Evolutionary conservation across 2,329 filamentous ascomycete genomes (phyloP), one percentile per base, ranked within the genome.

Genomic region (Penicillium freii): DNA sequence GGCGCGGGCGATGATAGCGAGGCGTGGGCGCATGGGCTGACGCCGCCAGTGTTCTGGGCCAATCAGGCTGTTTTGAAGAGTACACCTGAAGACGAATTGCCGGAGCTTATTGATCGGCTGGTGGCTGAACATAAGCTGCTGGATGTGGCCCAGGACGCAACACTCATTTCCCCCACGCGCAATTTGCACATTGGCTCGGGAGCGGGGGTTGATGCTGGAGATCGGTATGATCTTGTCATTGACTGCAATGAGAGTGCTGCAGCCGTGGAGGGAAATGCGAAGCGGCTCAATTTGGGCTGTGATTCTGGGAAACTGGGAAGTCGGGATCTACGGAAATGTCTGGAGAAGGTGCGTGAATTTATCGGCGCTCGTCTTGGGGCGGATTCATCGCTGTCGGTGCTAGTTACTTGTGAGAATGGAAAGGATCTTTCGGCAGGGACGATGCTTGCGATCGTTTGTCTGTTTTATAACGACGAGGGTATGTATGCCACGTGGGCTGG

Each of bases 1-100:
- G 94, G 94, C 50, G 93, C 93, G 0, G 94, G 89, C 2, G 94
- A 99, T 73, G 94, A 99, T 72, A 91, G 89, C 13, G 94, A 99
- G 78, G 91, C 90, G 65, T 99, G 94, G 94, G 88, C 92, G 1
- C 78, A 84, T 52, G 91, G 91, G 0, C 82, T 97, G 17, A 94
- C 90, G 0, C 85, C 93, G 0, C 72, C 78, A 0, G 62, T 93
- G 0, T 99, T 96, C 75, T 99, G 94, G 94, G 74, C 74, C 2
- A 80, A 96, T 65, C 78, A 77, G 42, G 77, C 83, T 0, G 39
- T 69, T 6, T 77, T 97, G 11, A 77, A 95, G 21, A 73, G 73
- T 0, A 82, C 87, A 0, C 68, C 82, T 0, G 92, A 97, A 67
- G 81, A 84, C 10, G 85, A 91, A 2, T 73, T 88, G 6, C 80